These are phyloP conservation scores for Ensete glaucum DNA, from an alignment of 176 grass and related monocot species.

Conservation along the genomic window DNA sequence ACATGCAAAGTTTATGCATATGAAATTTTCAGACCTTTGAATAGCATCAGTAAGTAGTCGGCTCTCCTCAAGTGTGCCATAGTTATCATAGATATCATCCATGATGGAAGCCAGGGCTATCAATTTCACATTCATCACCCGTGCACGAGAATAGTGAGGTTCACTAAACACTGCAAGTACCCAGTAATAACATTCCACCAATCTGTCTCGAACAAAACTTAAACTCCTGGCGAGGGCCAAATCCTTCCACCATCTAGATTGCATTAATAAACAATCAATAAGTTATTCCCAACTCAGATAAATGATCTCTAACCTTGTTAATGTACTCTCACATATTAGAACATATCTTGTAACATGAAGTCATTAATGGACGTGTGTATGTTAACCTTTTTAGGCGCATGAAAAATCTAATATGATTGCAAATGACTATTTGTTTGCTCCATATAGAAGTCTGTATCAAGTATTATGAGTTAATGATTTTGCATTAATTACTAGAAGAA, in stretches of 20 bases:
- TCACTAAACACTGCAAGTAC: slow-evolving; percentile 20
- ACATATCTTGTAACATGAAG: too few relatives aligned
- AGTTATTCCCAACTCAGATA: not conserved
- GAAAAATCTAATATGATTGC: too few relatives aligned
- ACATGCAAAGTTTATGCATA: not conserved
- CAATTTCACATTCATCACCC: slow-evolving; percentile 18
- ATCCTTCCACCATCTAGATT: slow-evolving; percentile 39
- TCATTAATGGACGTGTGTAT: too few relatives aligned
- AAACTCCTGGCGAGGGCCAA: slow-evolving; percentile 7
- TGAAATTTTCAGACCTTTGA: slow-evolving; percentile 24
- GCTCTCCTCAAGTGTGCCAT: slow-evolving; percentile 37
- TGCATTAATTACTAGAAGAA: too few relatives aligned
- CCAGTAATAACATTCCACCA: slow-evolving; percentile 39
- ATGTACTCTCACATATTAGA: too few relatives aligned
- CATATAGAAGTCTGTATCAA: too few relatives aligned
- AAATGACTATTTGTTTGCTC: too few relatives aligned
- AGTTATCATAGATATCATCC: slow-evolving; percentile 46
- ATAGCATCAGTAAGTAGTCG: slow-evolving; percentile 25
- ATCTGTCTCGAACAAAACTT: slow-evolving; percentile 21
- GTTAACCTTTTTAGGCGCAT: too few relatives aligned
- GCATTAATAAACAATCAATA: not conserved
- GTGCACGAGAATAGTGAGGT: slow-evolving; percentile 13
- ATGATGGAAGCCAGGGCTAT: slow-evolving; percentile 6
- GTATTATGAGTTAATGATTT: too few relatives aligned
- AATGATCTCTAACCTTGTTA: too few relatives aligned